These are phyloP conservation scores for Juglanconis sp. DNA, from an alignment of 2,329 filamentous ascomycete genomes.

Conservation along the genomic window DNA sequence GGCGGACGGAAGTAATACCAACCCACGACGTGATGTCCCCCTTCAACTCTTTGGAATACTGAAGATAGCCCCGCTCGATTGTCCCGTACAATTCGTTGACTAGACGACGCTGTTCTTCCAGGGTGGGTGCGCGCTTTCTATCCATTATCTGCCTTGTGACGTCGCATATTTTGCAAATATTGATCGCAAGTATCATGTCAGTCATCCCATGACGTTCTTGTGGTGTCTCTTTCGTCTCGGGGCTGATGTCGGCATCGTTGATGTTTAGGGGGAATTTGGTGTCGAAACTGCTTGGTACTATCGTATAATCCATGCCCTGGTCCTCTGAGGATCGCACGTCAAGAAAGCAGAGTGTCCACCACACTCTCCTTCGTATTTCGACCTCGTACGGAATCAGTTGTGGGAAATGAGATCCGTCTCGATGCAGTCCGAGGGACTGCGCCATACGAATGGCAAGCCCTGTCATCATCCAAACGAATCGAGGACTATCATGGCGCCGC, in stretches of 20 bases:
- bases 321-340: conserved; percentile 31
- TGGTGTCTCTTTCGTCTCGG: conserved; percentile 45
- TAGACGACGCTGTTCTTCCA: conserved; percentile 41
- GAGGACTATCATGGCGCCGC: conserved; percentile 41
- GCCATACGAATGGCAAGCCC: conserved; percentile 45
- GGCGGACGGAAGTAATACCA: conserved; percentile 43
- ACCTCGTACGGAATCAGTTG: conserved; percentile 47
- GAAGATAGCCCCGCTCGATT: conserved; percentile 41
- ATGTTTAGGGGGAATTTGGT: conserved; percentile 49
- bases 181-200: conserved; percentile 52
- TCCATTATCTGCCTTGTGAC: conserved; percentile 37
- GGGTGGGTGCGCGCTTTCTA: conserved; percentile 15
- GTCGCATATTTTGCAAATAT: conserved; percentile 37
- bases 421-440: conserved; percentile 39
- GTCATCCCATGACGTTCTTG: conserved; percentile 50
- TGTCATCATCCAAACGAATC: conserved; percentile 47
- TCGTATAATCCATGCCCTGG: conserved; percentile 44
- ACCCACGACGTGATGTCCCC: conserved; percentile 37
- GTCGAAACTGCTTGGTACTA: conserved; percentile 24
- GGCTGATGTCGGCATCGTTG: conserved; percentile 50
- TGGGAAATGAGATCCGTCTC: conserved; percentile 40
- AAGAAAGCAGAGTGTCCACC: conserved; percentile 52
- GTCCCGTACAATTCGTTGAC: conserved; percentile 43
- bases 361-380: conserved; percentile 51
- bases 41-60: conserved; percentile 29